A percentile compares a stretch with the other conserved stretches of the same genome.
These are phyloP conservation scores for Plasmodium chabaudi DNA, from an alignment of 169 alveolate species.

Conservation along the genomic window DNA sequence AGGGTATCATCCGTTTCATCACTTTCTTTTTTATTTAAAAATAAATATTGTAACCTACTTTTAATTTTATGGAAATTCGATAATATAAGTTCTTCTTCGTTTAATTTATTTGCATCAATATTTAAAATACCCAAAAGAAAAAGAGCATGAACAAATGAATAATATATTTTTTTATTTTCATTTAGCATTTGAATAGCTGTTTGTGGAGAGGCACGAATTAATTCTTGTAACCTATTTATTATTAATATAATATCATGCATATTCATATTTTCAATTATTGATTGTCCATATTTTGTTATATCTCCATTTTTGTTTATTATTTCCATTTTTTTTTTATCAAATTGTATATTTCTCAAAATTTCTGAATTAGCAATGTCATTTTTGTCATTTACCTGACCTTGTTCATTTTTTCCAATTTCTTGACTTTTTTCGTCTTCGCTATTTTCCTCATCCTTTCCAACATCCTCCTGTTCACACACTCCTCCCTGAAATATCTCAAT, in stretches of 20 bases:
- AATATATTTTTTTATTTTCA: constrained; percentile 32
- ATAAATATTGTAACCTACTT: constrained; percentile 38
- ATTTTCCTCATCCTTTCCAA: background rate
- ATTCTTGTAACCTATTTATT: constrained; percentile 26
- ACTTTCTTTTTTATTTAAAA: background rate
- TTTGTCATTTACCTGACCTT: background rate
- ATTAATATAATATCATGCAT: constrained; percentile 51
- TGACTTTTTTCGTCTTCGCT: background rate
- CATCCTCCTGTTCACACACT: background rate
- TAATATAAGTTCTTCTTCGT: constrained; percentile 23
- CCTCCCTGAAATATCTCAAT: constrained; percentile 9
- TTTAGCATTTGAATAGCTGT: constrained; percentile 35
- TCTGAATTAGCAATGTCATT: background rate
- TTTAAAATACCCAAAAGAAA: constrained; percentile 68
- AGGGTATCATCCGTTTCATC: too few relatives aligned
- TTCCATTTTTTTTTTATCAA: constrained; percentile 4
- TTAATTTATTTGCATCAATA: constrained; percentile 5
- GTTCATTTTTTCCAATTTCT: background rate
- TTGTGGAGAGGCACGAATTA: constrained; percentile 51
- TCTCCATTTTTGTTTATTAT: constrained; percentile 51
- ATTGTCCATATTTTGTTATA: constrained; percentile 36
- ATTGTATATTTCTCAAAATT: background rate
- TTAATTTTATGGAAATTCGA: constrained; percentile 23
- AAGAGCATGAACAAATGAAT: constrained; percentile 65
- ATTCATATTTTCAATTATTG: constrained; percentile 39